Evolutionary conservation across 768 basidiomycete species (phyloP).

Genomic region (Tremella fuciformis): DNA sequence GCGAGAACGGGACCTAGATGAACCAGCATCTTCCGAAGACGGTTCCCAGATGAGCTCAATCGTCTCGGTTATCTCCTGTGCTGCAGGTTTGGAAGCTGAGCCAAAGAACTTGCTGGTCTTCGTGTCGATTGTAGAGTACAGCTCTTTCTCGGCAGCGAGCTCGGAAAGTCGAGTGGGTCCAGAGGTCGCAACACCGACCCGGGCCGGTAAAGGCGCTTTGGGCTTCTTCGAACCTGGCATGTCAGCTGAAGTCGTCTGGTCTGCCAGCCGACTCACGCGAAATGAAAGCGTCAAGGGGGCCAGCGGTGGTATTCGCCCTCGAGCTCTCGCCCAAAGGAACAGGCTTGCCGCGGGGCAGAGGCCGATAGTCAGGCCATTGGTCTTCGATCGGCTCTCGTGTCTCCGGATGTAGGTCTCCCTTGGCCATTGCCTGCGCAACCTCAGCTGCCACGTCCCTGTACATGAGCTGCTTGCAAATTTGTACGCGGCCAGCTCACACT

Average conservation of each 20-base stretch:
- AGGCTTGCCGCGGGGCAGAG: constrained; percentile 10
- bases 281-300: constrained; percentile 47
- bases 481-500: constrained; percentile 31
- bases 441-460: constrained; percentile 35
- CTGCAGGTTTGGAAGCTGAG: not conserved
- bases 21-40: constrained; percentile 13
- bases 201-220: constrained; percentile 25
- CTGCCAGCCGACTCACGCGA: constrained; percentile 30
- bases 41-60: constrained; percentile 24
- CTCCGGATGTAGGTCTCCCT: constrained; percentile 48
- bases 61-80: constrained; percentile 1
- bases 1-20: constrained; percentile 5
- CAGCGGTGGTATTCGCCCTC: constrained; percentile 23
- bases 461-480: constrained; percentile 8
- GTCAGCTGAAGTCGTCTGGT: not conserved
- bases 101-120: constrained; percentile 41
- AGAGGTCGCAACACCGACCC: constrained; percentile 37
- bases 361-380: constrained; percentile 45
- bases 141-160: constrained; percentile 9
- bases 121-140: constrained; percentile 10
- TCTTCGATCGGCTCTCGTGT: constrained; percentile 43
- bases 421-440: constrained; percentile 44
- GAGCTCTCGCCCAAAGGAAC: constrained; percentile 24
- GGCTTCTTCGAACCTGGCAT: constrained; percentile 9
- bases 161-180: constrained; percentile 46